Evolutionary conservation across 2,329 filamentous ascomycete genomes (phyloP), one percentile per base, ranked within the genome.

Genomic region (Colletotrichum horii): DNA sequence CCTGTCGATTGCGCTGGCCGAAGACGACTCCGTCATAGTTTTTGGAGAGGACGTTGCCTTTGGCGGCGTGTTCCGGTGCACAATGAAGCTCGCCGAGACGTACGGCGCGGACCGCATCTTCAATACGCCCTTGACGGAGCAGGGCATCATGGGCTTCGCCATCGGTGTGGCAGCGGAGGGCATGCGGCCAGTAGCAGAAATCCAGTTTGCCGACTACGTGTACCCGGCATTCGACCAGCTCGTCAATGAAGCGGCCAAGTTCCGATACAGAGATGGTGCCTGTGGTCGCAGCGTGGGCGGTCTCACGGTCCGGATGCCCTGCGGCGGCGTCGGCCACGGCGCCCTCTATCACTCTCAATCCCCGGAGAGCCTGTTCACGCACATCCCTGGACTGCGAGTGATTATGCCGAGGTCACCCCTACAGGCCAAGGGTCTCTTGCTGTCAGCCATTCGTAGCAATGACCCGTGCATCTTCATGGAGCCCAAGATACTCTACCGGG

Each of bases 11-110:
- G 95, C 96, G 28, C 89, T 99, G 32, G 91, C 94, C 19, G 91
- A 93, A 43, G 96, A 98, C 80, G 95, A 98, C 78, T 93, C 93
- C 22, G 95, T 98, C 26, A 87, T 98, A 72, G 90, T 99, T 12
- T 99, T 99, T 81, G 97, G 97, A 56, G 97, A 99, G 85, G 97
- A 99, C 82, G 96, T 99, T 9, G 95, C 97, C 16, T 99, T 99
- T 78, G 97, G 97, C 56, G 97, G 97, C 70, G 97, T 99, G 19
- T 99, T 99, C 82, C 91, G 97, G 72, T 98, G 96, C 85, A 96
- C 95, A 36, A 96, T 97, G 92, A 95, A 96, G 80, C 89, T 99
- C 19, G 93, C 95, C 36, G 94, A 96, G 77, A 95, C 95, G 71
- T 98, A 97, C 83, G 97, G 97, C 11, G 90, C 92, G 4, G 94